Percentiles rank a stretch among this genome's conserved stretches.
Conservation (phyloP, 2,329 filamentous ascomycete species). For the Triangularia verruculosa region DNA sequence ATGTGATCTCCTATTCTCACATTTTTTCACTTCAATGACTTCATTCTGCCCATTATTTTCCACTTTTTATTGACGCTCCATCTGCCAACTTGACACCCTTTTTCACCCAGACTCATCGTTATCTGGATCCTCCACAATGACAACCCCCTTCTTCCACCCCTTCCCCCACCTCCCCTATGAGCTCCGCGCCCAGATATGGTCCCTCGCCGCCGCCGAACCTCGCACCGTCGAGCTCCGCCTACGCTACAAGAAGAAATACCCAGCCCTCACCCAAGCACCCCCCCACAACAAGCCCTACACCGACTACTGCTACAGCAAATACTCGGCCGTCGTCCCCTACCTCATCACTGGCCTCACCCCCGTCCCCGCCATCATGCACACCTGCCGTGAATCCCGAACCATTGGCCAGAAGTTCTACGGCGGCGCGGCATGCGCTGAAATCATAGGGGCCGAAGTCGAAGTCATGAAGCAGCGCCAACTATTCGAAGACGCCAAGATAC, state of each 20-base stretch:
- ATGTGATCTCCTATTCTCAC: too few species aligned
- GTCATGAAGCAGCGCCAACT: neutral
- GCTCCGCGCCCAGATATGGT: neutral
- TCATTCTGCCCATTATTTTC: too few species aligned
- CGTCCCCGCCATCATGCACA: neutral
- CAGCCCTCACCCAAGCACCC: neutral
- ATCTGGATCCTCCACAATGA: too few species aligned
- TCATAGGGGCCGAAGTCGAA: neutral
- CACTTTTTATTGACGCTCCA: too few species aligned
- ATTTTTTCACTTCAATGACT: too few species aligned
- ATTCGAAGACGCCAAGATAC: neutral
- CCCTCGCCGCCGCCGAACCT: neutral
- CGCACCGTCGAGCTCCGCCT: neutral
- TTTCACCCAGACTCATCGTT: too few species aligned
- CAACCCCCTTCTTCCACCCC: neutral
- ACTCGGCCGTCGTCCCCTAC: neutral
- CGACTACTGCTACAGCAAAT: neutral
- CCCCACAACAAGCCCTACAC: neutral
- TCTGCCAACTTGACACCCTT: too few species aligned
- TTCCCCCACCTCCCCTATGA: neutral
- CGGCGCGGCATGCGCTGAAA: neutral
- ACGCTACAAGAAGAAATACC: neutral
- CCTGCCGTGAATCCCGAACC: neutral
- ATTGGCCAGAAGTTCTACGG: neutral
- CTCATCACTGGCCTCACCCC: neutral